phyloP scores from a whole-genome alignment of 2,329 filamentous ascomycete species.

The Akanthomyces muscarius region DNA sequence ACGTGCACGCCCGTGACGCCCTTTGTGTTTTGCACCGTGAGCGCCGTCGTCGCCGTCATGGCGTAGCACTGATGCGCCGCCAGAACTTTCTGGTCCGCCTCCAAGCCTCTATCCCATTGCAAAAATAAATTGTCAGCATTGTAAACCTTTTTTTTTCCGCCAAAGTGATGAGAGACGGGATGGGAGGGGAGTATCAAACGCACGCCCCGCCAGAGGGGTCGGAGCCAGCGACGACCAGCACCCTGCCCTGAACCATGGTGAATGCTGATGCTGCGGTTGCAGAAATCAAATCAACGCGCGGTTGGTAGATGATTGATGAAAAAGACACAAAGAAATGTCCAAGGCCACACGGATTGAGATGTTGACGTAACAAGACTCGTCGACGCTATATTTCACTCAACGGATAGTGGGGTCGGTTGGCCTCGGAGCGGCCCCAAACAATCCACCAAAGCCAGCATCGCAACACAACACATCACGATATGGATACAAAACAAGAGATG shows the following conservation, averaged over 20 bases:
- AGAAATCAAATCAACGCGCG: background rate
- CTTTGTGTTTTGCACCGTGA: conserved; percentile 93
- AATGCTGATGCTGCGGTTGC: background rate
- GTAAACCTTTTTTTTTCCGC: no score
- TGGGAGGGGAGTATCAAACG: conserved; percentile 28
- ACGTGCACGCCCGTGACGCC: conserved; percentile 79
- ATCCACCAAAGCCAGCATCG: background rate
- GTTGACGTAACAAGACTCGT: background rate
- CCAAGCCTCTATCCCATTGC: conserved; percentile 64
- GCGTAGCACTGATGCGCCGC: conserved; percentile 91
- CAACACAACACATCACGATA: background rate
- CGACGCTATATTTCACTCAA: conserved; percentile 16
- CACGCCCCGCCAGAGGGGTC: conserved; percentile 88
- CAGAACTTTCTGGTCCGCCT: conserved; percentile 93
- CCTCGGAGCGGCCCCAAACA: background rate
- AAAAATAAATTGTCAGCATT: background rate
- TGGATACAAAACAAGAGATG: no score
- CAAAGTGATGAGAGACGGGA: no score
- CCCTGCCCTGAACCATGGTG: conserved; percentile 44
- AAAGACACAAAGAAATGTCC: background rate
- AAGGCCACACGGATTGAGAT: background rate
- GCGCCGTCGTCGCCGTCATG: conserved; percentile 89
- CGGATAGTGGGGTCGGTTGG: conserved; percentile 1
- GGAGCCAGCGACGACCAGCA: conserved; percentile 82
- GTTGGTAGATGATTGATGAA: background rate